A percentile compares a stretch with the other conserved stretches of the same genome.
Conservation (phyloP, 73 alveolate genomes). For the Paramecium bursaria region DNA sequence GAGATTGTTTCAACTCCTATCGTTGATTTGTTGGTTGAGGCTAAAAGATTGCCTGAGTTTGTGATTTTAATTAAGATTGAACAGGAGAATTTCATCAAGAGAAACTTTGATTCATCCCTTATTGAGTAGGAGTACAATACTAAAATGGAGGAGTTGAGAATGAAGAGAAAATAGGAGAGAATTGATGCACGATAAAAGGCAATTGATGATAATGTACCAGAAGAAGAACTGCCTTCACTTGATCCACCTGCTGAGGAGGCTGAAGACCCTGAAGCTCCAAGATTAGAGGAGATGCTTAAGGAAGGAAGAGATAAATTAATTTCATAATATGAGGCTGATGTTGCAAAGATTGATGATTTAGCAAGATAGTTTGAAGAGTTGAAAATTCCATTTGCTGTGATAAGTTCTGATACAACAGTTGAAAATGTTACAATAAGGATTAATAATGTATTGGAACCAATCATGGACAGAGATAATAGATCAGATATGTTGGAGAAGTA, state of each 20-base stretch:
- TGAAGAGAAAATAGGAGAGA: slow-evolving; percentile 83
- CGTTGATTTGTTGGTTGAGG: slow-evolving; percentile 82
- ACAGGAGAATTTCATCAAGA: slow-evolving; percentile 85
- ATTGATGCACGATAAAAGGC: slow-evolving; percentile 78
- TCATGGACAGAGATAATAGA: slow-evolving; percentile 45
- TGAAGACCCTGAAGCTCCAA: slow-evolving; percentile 88
- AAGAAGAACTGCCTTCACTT: slow-evolving; percentile 66
- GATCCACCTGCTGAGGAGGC: slow-evolving; percentile 75
- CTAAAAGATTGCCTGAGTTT: slow-evolving; percentile 94
- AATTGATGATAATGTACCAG: slow-evolving; percentile 72
- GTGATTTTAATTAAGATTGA: slow-evolving; percentile 83
- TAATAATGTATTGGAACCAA: background rate
- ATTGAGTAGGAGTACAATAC: slow-evolving; percentile 84
- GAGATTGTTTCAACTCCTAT: slow-evolving; percentile 83
- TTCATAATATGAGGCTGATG: slow-evolving; percentile 69
- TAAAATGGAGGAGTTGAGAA: slow-evolving; percentile 85
- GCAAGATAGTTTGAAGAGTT: slow-evolving; percentile 58
- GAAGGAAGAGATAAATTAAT: slow-evolving; percentile 73
- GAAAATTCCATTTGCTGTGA: slow-evolving; percentile 17
- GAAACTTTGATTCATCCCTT: slow-evolving; percentile 86
- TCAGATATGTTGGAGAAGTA: slow-evolving; percentile 35
- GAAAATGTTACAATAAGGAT: slow-evolving; percentile 52
- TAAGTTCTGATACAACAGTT: slow-evolving; percentile 19
- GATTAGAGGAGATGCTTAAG: slow-evolving; percentile 74
- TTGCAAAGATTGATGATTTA: slow-evolving; percentile 73